A percentile compares a stretch with the other conserved stretches of the same genome.
phyloP scores from a whole-genome alignment of 2,329 filamentous ascomycete species.

The Epichloe glyceriae region DNA sequence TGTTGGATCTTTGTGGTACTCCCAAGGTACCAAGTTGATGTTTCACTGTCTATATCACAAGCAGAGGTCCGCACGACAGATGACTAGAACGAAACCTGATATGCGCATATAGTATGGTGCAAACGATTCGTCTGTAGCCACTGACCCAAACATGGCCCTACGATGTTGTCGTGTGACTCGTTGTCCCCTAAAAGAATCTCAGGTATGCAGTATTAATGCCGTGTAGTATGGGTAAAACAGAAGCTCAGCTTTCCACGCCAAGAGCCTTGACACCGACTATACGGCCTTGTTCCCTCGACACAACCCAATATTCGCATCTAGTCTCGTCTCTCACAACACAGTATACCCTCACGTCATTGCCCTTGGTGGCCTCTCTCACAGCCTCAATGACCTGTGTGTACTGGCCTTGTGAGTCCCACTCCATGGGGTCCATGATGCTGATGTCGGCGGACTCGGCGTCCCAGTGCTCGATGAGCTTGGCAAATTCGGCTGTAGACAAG shows the following conservation, averaged over 20 bases:
- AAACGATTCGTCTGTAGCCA: too few species aligned
- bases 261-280: constrained; percentile 69
- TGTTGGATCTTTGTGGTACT: too few species aligned
- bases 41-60: too few species aligned
- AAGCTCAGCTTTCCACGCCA: constrained; percentile 47
- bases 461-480: constrained; percentile 49
- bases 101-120: too few species aligned
- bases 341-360: constrained; percentile 64
- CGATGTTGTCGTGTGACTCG: too few species aligned
- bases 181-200: too few species aligned
- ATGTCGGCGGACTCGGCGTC: constrained; percentile 42
- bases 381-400: constrained; percentile 59
- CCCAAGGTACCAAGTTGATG: too few species aligned
- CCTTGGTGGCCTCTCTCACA: constrained; percentile 48
- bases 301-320: constrained; percentile 67
- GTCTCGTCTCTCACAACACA: constrained; percentile 49
- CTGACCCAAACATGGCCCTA: too few species aligned
- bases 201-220: too few species aligned
- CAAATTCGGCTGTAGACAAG: constrained; percentile 49
- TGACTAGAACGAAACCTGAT: too few species aligned
- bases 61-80: too few species aligned
- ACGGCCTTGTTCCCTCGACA: constrained; percentile 48
- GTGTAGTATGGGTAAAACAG: too few species aligned
- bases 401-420: constrained; percentile 61
- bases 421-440: constrained; percentile 50